Base-by-base conservation (phyloP, 1,139 yeast species). In the Lodderomyces theae region DNA sequence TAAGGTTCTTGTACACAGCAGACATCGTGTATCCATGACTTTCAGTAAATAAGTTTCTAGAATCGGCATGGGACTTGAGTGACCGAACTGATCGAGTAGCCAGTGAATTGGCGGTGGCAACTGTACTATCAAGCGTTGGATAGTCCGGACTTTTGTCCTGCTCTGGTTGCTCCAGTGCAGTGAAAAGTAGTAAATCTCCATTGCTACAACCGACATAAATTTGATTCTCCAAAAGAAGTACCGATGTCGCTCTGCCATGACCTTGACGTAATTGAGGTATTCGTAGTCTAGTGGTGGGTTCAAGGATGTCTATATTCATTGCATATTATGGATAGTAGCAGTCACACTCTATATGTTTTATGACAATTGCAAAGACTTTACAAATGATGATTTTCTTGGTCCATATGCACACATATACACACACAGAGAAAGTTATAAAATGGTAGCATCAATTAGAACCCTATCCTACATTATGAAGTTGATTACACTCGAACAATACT, bases 401-500 rank as follows among this genome's bases (percentile, higher is more conserved):
- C n/a, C n/a, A n/a, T n/a, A n/a, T n/a, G n/a, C n/a, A n/a, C n/a
- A n/a, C n/a, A n/a, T n/a, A n/a, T n/a, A n/a, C n/a, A n/a, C n/a
- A n/a, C n/a, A n/a, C n/a, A 19, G 22, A 19, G 22, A 19, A 8
- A 19, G 22, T n/a, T n/a, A n/a, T n/a, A n/a, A 28, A 28, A 15
- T 15, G 31, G 31, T 28, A 28, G 31, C 31, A 9, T 12, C 16
- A 4, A 4, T 5, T 28, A n/a, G n/a, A n/a, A n/a, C n/a, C n/a
- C 5, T n/a, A n/a, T 26, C 23, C 40, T 53, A 54, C 37, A 43
- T 43, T 37, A 89, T 68, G 53, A 86, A 83, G 50, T 72, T 76
- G 33, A 87, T 67, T 9, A 90, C 90, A 46, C 96, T 94, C 1
- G 94, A 73, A 59, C 96, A 87, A 63, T 83, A 89, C 57, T 89